phyloP scores from a whole-genome alignment of 345 rosid species.

The Dimocarpus longan region DNA sequence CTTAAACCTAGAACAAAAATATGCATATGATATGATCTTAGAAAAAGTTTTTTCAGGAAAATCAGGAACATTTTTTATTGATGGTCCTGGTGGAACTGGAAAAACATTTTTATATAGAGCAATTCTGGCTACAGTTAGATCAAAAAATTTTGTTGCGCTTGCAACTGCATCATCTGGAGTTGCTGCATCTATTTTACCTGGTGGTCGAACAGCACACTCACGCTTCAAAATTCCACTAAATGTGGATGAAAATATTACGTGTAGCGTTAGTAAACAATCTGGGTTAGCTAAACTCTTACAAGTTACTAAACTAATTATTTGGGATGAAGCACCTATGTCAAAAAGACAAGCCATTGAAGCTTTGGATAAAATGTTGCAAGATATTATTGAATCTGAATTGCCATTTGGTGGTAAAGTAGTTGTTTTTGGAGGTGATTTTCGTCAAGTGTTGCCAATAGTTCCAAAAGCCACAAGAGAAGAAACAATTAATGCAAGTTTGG shows the following conservation, averaged over 20 bases:
- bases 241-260: neutral
- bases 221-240: slow-evolving; percentile 10
- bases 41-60: neutral
- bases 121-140: neutral
- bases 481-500: neutral
- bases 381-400: neutral
- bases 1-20: neutral
- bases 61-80: neutral
- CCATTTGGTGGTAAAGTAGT: too few relatives aligned
- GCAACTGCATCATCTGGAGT: neutral
- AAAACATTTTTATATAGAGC: slow-evolving; percentile 12
- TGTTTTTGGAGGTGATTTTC: too few relatives aligned
- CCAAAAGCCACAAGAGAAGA: neutral
- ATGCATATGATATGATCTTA: neutral
- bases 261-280: neutral
- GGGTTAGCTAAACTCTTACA: neutral
- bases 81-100: slow-evolving; percentile 10
- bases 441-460: neutral
- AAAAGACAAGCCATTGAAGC: neutral
- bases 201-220: slow-evolving; percentile 7
- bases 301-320: neutral
- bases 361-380: neutral
- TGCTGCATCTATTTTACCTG: neutral
- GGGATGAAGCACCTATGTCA: slow-evolving; percentile 3
- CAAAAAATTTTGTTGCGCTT: neutral